Percentiles rank a stretch among this genome's conserved stretches.
These are phyloP conservation scores for Rubia tinctorum DNA, from an alignment of 305 asterid species.

Conservation along the genomic window DNA sequence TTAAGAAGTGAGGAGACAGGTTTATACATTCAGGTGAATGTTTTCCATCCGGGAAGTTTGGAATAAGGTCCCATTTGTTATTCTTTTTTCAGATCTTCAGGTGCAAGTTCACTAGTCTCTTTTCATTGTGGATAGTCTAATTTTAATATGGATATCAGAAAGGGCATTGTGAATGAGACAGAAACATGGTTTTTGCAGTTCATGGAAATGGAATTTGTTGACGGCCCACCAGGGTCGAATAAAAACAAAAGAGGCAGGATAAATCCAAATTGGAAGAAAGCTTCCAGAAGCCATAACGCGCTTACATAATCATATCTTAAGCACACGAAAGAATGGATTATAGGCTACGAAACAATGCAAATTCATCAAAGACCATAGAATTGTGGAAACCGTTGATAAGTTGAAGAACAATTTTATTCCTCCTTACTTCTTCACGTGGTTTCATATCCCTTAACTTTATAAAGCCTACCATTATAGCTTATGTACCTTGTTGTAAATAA, in stretches of 20 bases:
- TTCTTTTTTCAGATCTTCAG: no score
- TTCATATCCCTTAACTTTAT: no score
- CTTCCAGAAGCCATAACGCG: constrained; percentile 38
- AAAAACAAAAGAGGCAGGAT: constrained; percentile 45
- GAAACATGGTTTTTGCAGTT: constrained; percentile 71
- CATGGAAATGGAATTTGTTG: constrained; percentile 61
- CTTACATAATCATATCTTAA: constrained; percentile 68
- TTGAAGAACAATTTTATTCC: constrained; percentile 4
- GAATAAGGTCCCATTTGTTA: no score
- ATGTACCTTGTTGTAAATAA: no score
- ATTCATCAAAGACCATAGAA: constrained; percentile 32
- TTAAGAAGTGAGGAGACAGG: no score
- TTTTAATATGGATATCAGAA: constrained; percentile 34
- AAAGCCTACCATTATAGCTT: no score
- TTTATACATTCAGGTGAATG: no score
- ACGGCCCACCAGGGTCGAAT: constrained; percentile 40
- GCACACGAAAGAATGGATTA: constrained; percentile 75
- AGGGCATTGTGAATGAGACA: constrained; percentile 40
- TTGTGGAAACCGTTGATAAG: constrained; percentile 40
- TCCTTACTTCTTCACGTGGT: no score
- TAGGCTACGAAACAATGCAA: constrained; percentile 34
- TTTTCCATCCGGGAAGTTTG: no score
- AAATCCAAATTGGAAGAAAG: constrained; percentile 21
- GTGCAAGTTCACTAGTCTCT: no score
- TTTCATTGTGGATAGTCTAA: constrained; percentile 43